Evolutionary conservation across 2,329 filamentous ascomycete species (phyloP).

Genomic region (Achaetomium macrosporum): DNA sequence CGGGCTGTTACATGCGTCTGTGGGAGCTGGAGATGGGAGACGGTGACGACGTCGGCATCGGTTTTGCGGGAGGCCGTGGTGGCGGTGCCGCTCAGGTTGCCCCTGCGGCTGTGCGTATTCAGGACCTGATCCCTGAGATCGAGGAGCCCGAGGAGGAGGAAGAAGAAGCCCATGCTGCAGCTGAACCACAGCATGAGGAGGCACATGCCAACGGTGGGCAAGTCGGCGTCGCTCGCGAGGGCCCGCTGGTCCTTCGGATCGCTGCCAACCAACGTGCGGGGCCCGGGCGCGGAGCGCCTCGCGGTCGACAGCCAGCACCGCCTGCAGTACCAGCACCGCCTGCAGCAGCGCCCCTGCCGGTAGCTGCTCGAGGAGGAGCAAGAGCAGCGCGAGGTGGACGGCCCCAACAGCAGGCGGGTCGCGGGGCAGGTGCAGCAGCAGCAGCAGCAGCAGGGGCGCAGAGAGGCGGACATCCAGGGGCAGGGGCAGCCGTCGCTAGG

Average conservation of each 20-base stretch:
- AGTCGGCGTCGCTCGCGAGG: conserved; percentile 48
- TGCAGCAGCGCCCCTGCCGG: conserved; percentile 8
- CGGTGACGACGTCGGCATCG: conserved; percentile 46
- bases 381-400: conserved; percentile 8
- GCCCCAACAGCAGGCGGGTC: conserved; percentile 20
- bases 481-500: neutral
- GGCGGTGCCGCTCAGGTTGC: conserved; percentile 22
- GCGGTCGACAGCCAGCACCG: conserved; percentile 27
- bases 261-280: conserved; percentile 32
- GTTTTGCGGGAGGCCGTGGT: conserved; percentile 32
- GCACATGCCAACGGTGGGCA: conserved; percentile 28
- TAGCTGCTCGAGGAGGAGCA: conserved; percentile 7
- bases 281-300: conserved; percentile 25
- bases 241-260: conserved; percentile 51
- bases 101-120: neutral
- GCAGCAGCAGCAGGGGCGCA: no score
- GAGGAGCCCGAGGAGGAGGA: conserved; percentile 33
- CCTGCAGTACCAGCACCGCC: conserved; percentile 2
- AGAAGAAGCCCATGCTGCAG: conserved; percentile 22
- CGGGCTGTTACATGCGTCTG: conserved; percentile 73
- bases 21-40: conserved; percentile 89
- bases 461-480: conserved; percentile 6
- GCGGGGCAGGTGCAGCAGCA: conserved; percentile 5
- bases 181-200: conserved; percentile 19
- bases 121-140: conserved; percentile 26